Base-by-base conservation (phyloP, 495 filamentous ascomycete genomes). In the Lasiosphaeriaceae sp. region DNA sequence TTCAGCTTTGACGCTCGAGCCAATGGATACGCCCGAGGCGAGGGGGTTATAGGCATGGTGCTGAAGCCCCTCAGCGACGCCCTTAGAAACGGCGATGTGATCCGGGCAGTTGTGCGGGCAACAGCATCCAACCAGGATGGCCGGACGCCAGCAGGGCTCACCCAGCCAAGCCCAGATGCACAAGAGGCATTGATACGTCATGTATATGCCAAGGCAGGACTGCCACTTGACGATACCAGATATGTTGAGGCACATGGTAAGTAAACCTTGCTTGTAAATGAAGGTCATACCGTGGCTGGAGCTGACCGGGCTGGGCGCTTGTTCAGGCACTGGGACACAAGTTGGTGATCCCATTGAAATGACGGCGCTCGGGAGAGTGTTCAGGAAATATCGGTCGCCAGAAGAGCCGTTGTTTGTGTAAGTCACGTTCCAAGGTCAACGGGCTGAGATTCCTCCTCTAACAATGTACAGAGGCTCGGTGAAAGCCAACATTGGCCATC, bases 21-120 rank as follows among this genome's bases (percentile, higher is more conserved):
- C 11, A 74, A 86, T 66, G 86, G 86, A 0, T 89, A 84, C 64
- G 80, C 68, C 0, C 68, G 85, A 6, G 86, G 74, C 2, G 86
- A 90, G 59, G 85, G 77, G 2, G 58, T 86, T 14, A 71, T 70
- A 31, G 72, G 69, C 1, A 24, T 87, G 1, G 67, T 79, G 3
- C 29, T 90, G 1, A 89, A 88, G 65, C 64, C 60, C 6, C 60
- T 86, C 0, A 47, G 47, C 1, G 75, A 80, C 41, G 86, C 78
- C 5, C 34, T 80, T 2, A 35, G 57, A 1, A 70, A 78, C 52
- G 71, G 72, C 4, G 72, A 81, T 54, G 77, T 78, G 16, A 80
- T 88, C 29, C 72, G 84, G 16, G 81, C 76, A 2, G 73, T 89
- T 0, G 80, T 90, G 53, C 75, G 81, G 16, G 72, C 70, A 0